A percentile compares a stretch with the other conserved stretches of the same genome.
phyloP scores from a whole-genome alignment of 345 rosid species.

The Punica granatum region DNA sequence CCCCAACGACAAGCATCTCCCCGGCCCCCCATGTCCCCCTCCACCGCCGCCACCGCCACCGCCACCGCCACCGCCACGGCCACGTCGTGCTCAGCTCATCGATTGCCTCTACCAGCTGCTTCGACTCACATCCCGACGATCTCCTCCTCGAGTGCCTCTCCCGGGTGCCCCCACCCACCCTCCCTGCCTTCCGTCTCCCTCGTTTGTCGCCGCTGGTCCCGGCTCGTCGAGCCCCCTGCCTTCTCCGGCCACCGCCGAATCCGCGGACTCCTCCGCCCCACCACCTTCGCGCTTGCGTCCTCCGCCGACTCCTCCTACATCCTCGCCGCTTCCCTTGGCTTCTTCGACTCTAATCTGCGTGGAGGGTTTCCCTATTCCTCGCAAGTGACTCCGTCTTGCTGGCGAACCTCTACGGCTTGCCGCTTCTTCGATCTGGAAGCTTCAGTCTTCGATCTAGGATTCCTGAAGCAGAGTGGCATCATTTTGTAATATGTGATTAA shows the following conservation, averaged over 20 bases:
- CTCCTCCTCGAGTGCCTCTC: conserved; percentile 72
- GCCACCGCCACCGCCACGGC: background rate
- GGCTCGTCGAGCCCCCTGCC: conserved; percentile 52
- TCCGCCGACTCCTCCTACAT: conserved; percentile 27
- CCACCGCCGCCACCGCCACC: conserved; percentile 9
- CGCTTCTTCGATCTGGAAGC: too few species aligned
- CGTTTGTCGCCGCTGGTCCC: conserved; percentile 88
- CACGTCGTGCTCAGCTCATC: too few species aligned
- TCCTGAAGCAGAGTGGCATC: too few species aligned
- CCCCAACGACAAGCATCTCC: conserved; percentile 31
- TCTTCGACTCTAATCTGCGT: conserved; percentile 11
- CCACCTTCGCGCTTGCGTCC: conserved; percentile 53
- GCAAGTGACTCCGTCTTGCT: conserved; percentile 15
- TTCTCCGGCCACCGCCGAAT: conserved; percentile 62
- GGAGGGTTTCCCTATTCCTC: conserved; percentile 30
- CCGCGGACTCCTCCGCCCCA: conserved; percentile 37
- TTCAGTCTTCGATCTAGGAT: too few species aligned
- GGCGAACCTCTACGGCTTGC: conserved; percentile 20
- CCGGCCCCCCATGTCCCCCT: conserved; percentile 13
- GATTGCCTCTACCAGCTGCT: too few species aligned
- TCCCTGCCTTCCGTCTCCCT: conserved; percentile 51
- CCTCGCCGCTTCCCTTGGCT: conserved; percentile 40
- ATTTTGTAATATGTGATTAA: too few species aligned
- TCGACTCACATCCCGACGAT: conserved; percentile 70
- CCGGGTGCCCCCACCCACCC: conserved; percentile 54